A percentile compares a stretch with the other conserved stretches of the same genome.
These are phyloP conservation scores for Krasilnikovozyma curviuscula DNA, from an alignment of 768 basidiomycete genomes.

Conservation along the genomic window DNA sequence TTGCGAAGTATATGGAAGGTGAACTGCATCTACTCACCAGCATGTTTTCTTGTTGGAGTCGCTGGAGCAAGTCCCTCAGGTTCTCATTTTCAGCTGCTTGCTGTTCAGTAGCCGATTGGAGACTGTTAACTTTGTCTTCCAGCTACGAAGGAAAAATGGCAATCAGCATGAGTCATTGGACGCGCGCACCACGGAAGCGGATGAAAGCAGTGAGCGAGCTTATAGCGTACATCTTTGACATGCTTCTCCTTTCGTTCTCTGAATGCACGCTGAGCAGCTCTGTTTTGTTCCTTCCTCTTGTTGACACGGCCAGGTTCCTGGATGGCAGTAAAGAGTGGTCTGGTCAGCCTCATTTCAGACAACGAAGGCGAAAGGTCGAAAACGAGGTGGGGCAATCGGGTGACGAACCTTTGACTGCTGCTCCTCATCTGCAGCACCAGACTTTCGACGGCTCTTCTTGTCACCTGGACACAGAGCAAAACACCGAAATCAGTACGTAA, in stretches of 20 bases:
- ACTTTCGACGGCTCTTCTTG: too few species aligned
- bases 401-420: too few species aligned
- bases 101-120: slow-evolving; percentile 61
- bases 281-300: slow-evolving; percentile 92
- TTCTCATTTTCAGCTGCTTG: slow-evolving; percentile 68
- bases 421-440: too few species aligned
- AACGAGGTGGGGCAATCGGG: too few species aligned
- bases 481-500: too few species aligned
- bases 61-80: slow-evolving; percentile 59
- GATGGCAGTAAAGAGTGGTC: too few species aligned
- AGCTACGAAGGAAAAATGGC: slow-evolving; percentile 33
- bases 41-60: slow-evolving; percentile 66
- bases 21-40: background rate
- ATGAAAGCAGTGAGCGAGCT: background rate
- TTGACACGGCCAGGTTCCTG: slow-evolving; percentile 55
- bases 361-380: too few species aligned
- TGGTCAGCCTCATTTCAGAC: too few species aligned
- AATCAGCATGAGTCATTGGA: background rate
- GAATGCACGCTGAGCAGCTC: slow-evolving; percentile 92
- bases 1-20: background rate
- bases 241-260: slow-evolving; percentile 93
- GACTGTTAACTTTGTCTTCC: slow-evolving; percentile 72
- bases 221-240: slow-evolving; percentile 66
- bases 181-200: background rate
- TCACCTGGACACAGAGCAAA: too few species aligned